Base-by-base conservation (phyloP, 2,329 filamentous ascomycete species). In the Claviceps sp. region DNA sequence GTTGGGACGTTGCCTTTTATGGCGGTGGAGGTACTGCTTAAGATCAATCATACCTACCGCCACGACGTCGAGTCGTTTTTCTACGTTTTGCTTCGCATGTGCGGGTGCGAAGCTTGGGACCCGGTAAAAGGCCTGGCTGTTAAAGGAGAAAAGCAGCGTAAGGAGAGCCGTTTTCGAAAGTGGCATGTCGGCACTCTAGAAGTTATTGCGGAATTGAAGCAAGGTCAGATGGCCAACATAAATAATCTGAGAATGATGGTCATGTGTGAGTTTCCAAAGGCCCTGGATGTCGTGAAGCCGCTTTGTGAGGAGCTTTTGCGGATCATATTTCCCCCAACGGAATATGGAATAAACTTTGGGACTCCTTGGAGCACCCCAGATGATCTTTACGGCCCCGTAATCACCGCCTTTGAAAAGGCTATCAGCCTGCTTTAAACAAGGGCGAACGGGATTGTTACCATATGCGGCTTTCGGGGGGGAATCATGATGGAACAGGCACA, bases 1-100 rank as follows among this genome's bases (percentile, higher is more conserved):
- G 58, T 56, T 30, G 62, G 64, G 41, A 67, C 59, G 34, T 61
- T 64, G 55, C 55, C 63, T 45, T 67, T 65, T 47, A 69, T 68
- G 59, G 65, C 62, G 0, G 60, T 66, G 36, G 61, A 65, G 49
- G 62, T 70, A 9, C 54, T 70, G 7, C 48, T 56, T n/a, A 57
- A 54, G 7, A 54, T 56, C 4, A 54, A 59, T 36, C 61, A 67
- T 50, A 68, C 55, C 18, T 57, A 55, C 16, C 54, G 55, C 20
- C 52, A 55, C 11, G 54, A 57, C 13, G 24, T 55, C 1, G 54
- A 57, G 42, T 54, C 55, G 1, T 52, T 52, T 37, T 54, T 53
- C 42, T 54, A 53, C n/a, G 54, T 54, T 16, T 14, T 57, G 1
- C 3, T 63, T 3, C 59, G 55, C 54, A 50, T 59, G 40, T 59